Base-by-base conservation (phyloP, 768 basidiomycete genomes). In the Lactarius indigo region DNA sequence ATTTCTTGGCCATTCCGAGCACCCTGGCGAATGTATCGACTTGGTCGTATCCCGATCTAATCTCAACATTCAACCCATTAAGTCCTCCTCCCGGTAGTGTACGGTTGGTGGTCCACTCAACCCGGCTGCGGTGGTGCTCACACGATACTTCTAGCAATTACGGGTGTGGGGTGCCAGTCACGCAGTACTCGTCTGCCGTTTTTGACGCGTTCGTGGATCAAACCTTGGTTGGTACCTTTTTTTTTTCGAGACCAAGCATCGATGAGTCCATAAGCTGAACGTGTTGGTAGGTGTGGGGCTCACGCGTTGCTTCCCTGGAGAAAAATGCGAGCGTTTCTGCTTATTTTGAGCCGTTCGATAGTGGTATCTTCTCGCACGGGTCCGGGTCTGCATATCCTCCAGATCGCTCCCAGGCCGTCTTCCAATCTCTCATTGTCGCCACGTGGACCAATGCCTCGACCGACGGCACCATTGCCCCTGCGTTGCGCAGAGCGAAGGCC, bases 391-490 rank as follows among this genome's bases (percentile, higher is more conserved):
- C 68, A 15, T 69, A 62, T 30, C 68, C 68, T 5, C 60, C 64
- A 1, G 58, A 64, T n/a, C 68, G 68, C 28, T 59, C 57, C 6
- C 68, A 59, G 1, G 44, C 60, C 2, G 5, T 69, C 55, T 57
- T 66, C 37, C 68, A 60, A 6, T 35, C 61, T 17, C 18, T 10
- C 31, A 1, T 59, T 15, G 0, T 5, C 9, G 0, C 47, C 33
- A 2, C 31, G 18, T 69, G 55, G 26, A 23, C 28, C 5, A 59
- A 64, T 2, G 57, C 78, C 17, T 47, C 73, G 5, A 73, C 73
- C 1, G 86, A 87, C 68, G n/a, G n/a, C n/a, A n/a, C n/a, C n/a
- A 78, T 86, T 57, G 73, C 80, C n/a, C 52, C 76, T 28, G 80
- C 83, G 9, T 73, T 79, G n/a, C 73, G 73, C 23, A 64, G 52